Base-by-base conservation (phyloP, 345 rosid species). In the Anastatica hierochuntica region DNA sequence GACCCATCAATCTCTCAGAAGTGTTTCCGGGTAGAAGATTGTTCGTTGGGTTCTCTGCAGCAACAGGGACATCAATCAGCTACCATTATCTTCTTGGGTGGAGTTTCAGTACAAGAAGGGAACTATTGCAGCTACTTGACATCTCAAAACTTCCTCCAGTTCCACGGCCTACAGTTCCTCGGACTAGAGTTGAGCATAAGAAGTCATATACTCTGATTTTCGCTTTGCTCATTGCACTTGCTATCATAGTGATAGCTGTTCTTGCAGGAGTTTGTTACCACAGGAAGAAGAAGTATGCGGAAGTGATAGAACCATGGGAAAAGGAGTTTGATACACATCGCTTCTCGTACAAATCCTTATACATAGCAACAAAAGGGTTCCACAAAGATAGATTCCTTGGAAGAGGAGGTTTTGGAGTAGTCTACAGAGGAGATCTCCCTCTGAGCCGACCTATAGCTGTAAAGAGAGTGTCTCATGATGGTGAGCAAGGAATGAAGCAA, bases 31-130 rank as follows among this genome's bases (percentile, higher is more conserved):
- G 63, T 20, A 39, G 44, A 19, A 23, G 69, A 36, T 63, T 78
- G 79, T 76, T 68, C 35, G 64, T 75, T 6, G 96, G 92, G 8
- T 76, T 87, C 71, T 68, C 83, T 16, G 75, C 86, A 16, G 43
- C 92, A 1, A 79, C 83, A 2, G 77, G 87, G 4, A 43, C 73
- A 9, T 0, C 59, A 2, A 11, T 48, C 12, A 68, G 78, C 16
- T 48, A 62, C 50, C 88, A 83, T 3, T 80, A 76, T 35, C 50
- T 82, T 31, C 72, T 79, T 26, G 83, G 95, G 2, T 85, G 95
- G 88, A 85, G 85, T 56, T 82, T 72, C 66, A 76, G 56, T 49
- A 65, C 42, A 56, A 74, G 58, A 18, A 78, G 66, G 3, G 60
- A 62, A 50, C 62, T 61, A 21, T 72, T 77, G 33, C 50, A 74